Base-by-base conservation (phyloP, 805 yeast species). In the Zygosaccharomyces bisporus region DNA sequence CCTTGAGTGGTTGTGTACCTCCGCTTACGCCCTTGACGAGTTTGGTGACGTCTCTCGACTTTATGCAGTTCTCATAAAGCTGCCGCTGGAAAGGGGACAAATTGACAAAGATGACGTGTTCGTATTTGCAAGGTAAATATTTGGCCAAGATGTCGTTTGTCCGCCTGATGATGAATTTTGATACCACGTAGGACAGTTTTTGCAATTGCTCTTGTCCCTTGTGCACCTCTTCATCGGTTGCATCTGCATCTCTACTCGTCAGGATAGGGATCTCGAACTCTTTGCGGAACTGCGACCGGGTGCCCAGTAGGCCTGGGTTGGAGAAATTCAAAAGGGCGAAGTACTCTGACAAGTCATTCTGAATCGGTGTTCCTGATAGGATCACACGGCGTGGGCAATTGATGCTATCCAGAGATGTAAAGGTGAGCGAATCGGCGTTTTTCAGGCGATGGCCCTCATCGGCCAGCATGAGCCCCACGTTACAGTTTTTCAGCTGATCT, bases 301-400 rank as follows among this genome's bases (percentile, higher is more conserved):
- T 73, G 0, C 99, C 99, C 35, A 93, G 68, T 30, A 87, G 75
- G 0, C 96, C 96, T 0, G 99, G 99, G 60, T 91, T 93, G 6
- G 98, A 95, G 69, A 91, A 91, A 56, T 82, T 86, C 48, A 93
- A 70, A 40, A 91, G 68, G 1, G 98, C 86, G 60, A 89, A 93
- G 67, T 91, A 91, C 66, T 91, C 99, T 0, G 95, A 83, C 27
- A 91, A 71, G 68, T 91, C 98, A 57, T 91, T 91, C 64, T 91
- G 99, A 51, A 91, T 90, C 0, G 99, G 99, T 0, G 99, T 91
- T 30, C 99, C 99, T 1, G 96, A 87, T 17, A 91, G 68, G 52
- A 91, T 91, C 6, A 91, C 97, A 46, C 99, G 74, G 57, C 99
- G 73, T 39, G 83, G 80, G 60, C 95, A 91, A 41, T 83, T 79